These are phyloP conservation scores for Ceratocystis alfenasii DNA, from an alignment of 2,329 filamentous ascomycete genomes.

Conservation along the genomic window DNA sequence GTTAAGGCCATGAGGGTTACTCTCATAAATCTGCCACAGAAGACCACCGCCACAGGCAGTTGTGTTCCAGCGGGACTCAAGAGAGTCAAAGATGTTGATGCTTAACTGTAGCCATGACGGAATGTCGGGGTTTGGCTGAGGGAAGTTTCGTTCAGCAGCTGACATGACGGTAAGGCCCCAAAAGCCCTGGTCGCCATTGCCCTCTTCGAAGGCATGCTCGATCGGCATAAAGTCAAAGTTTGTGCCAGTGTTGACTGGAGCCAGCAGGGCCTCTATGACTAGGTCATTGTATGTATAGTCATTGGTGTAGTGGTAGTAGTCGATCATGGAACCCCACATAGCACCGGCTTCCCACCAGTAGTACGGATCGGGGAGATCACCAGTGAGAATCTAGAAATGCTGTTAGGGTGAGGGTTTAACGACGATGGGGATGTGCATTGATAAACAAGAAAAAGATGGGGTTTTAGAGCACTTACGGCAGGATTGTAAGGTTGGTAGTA, in stretches of 20 bases:
- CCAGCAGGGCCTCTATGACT: conserved; percentile 46
- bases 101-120: conserved; percentile 57
- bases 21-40: conserved; percentile 68
- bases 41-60: conserved; percentile 58
- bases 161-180: conserved; percentile 58
- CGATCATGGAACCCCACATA: conserved; percentile 54
- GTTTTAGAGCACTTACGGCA: conserved; percentile 7
- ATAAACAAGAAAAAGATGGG: neutral
- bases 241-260: conserved; percentile 43
- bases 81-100: conserved; percentile 60
- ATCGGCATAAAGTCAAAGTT: conserved; percentile 49
- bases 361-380: conserved; percentile 52
- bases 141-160: conserved; percentile 57
- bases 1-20: conserved; percentile 60
- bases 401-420: neutral
- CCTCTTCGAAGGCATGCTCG: conserved; percentile 45
- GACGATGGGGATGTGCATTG: conserved; percentile 21
- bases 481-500: conserved; percentile 50
- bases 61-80: conserved; percentile 58
- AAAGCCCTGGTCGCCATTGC: conserved; percentile 65
- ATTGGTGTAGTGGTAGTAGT: conserved; percentile 56
- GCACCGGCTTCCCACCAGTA: conserved; percentile 59
- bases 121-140: conserved; percentile 43
- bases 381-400: conserved; percentile 29
- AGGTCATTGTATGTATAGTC: conserved; percentile 51